phyloP scores from a whole-genome alignment of 1,284 basidiomycete species.

The Inonotus hispidus region DNA sequence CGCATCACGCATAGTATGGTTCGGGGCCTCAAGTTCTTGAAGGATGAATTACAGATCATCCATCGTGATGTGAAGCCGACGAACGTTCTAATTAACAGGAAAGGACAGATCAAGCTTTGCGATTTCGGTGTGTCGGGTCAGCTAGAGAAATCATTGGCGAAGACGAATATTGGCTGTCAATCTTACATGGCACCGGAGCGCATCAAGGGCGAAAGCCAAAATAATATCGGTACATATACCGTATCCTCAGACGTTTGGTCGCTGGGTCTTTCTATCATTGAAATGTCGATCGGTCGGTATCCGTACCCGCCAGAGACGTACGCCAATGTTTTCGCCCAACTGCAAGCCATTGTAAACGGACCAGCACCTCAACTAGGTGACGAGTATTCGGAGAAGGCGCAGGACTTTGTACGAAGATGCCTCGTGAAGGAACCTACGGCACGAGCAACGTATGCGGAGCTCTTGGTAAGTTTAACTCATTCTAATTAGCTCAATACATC shows the following conservation, averaged over 20 bases:
- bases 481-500: neutral
- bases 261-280: conserved; percentile 92
- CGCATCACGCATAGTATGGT: conserved; percentile 83
- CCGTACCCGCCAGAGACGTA: conserved; percentile 99
- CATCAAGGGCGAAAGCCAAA: conserved; percentile 90
- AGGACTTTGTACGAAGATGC: conserved; percentile 58
- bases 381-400: conserved; percentile 42
- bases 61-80: conserved; percentile 98
- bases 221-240: conserved; percentile 85
- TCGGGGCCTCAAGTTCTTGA: conserved; percentile 90
- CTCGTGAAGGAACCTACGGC: conserved; percentile 73
- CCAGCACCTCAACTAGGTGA: conserved; percentile 82
- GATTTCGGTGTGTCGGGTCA: conserved; percentile 99
- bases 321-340: conserved; percentile 92
- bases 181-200: conserved; percentile 99
- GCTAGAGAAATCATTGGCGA: conserved; percentile 92
- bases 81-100: conserved; percentile 88
- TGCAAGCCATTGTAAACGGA: conserved; percentile 94
- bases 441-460: conserved; percentile 80
- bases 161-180: conserved; percentile 99
- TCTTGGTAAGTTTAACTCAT: conserved; percentile 49
- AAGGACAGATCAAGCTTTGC: conserved; percentile 90
- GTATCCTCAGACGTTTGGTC: conserved; percentile 99
- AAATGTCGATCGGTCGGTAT: conserved; percentile 88
- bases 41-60: conserved; percentile 95